Base-by-base conservation (phyloP, 1,139 yeast genomes). In the Debaryomyces sp. region DNA sequence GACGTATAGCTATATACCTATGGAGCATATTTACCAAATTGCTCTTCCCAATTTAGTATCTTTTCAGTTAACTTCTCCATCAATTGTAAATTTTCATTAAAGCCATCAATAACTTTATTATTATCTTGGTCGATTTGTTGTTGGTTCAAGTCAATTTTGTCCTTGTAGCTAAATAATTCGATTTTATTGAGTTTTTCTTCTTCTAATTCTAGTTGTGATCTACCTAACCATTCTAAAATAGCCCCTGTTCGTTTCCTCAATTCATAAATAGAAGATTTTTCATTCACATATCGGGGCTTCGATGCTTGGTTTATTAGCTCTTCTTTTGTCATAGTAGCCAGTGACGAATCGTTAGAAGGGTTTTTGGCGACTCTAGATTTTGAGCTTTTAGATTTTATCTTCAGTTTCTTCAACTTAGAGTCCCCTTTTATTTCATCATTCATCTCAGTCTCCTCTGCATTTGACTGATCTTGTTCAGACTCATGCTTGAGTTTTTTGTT, bases 231-330 rank as follows among this genome's bases (percentile, higher is more conserved):
- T 68, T 94, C 98, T 59, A 92, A 73, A 17, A 94, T 91, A 3
- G 97, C 96, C 5, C 92, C 88, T 1, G 91, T 89, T 49, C 99
- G 78, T 61, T 90, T 85, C 48, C 92, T 82, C 84, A 92, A 84
- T 63, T 92, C 99, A 55, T 81, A 80, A 50, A 91, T 69, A 2
- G 91, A 79, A 2, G 89, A 81, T 48, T 89, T 80, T 10, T 85
- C 83, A 50, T 86, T 86, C 6, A 96, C 97, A 48, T 83, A 75
- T 46, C 96, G 79, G 12, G 98, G 97, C 57, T 84, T 87, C 41
- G 91, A 86, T 5, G 91, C 85, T 61, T 84, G 88, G 53, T 78
- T 82, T 18, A 83, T 55, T 55, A 72, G 57, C 59, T 77, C 77
- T 32, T 74, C 80, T 39, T 69, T 73, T 23, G 71, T 60, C 30